Conservation (phyloP, 306 rosid genomes). For the Vigna mungo region DNA sequence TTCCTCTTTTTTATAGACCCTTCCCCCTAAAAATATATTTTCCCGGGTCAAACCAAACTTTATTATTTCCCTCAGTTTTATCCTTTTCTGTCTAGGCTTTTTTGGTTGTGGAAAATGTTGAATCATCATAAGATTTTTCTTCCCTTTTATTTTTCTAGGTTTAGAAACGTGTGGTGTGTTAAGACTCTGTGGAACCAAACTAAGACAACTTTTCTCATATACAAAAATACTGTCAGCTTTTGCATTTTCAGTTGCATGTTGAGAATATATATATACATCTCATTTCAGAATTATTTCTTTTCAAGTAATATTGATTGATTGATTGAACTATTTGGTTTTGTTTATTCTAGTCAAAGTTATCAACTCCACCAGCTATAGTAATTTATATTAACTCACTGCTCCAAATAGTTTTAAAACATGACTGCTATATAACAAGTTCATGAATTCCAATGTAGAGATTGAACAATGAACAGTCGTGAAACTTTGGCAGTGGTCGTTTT, state of each 20-base stretch:
- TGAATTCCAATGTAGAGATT: constrained; percentile 19
- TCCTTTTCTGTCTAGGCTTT: constrained; percentile 38
- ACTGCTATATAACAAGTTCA: constrained; percentile 5
- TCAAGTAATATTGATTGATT: constrained; percentile 19
- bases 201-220: constrained; percentile 38
- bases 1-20: constrained; percentile 43
- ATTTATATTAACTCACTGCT: constrained; percentile 25
- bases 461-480: constrained; percentile 1
- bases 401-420: background rate
- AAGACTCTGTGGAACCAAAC: constrained; percentile 51
- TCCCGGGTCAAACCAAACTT: constrained; percentile 49
- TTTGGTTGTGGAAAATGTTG: constrained; percentile 47
- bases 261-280: background rate
- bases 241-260: constrained; percentile 33
- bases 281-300: constrained; percentile 21
- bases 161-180: constrained; percentile 42
- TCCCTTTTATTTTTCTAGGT: constrained; percentile 40
- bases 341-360: constrained; percentile 31
- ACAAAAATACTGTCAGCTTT: constrained; percentile 43
- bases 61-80: constrained; percentile 32
- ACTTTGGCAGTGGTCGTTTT: background rate
- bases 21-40: constrained; percentile 13
- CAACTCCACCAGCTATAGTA: constrained; percentile 6
- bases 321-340: constrained; percentile 20
- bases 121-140: constrained; percentile 42